Evolutionary conservation across 2,329 filamentous ascomycete genomes (phyloP).

Genomic region (Penicillium sp.): DNA sequence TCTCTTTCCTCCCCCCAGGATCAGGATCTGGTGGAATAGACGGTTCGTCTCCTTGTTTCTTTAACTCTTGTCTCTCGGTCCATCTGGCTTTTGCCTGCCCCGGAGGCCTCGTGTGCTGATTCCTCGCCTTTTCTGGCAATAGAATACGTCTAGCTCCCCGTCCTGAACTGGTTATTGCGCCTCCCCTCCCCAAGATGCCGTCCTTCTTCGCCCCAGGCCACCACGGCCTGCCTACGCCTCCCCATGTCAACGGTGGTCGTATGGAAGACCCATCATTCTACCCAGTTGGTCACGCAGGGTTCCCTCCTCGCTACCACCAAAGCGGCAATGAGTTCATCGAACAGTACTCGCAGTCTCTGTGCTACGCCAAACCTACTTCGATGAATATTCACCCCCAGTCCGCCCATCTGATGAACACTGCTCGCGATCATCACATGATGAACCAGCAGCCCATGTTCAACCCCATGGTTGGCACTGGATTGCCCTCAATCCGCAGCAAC

Average conservation of each 20-base stretch:
- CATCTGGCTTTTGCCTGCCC: slow-evolving; percentile 6
- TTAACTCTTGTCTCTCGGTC: slow-evolving; percentile 5
- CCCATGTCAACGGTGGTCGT: slow-evolving; percentile 40
- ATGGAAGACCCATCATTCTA: slow-evolving; percentile 45
- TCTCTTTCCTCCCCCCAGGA: slow-evolving; percentile 32
- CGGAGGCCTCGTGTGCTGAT: slow-evolving; percentile 24
- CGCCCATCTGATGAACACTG: slow-evolving; percentile 32
- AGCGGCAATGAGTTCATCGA: slow-evolving; percentile 48
- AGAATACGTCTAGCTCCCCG: slow-evolving; percentile 40
- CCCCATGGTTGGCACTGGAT: slow-evolving; percentile 30
- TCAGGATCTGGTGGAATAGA: slow-evolving; percentile 45
- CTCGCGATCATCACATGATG: slow-evolving; percentile 36
- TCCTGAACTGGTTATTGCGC: slow-evolving; percentile 35
- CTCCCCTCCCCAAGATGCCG: slow-evolving; percentile 37
- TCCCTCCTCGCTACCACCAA: slow-evolving; percentile 45
- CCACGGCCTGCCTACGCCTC: slow-evolving; percentile 43
- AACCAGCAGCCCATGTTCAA: slow-evolving; percentile 40
- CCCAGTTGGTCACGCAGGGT: slow-evolving; percentile 39
- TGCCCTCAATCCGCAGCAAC: slow-evolving; percentile 45
- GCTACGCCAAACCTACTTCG: slow-evolving; percentile 40
- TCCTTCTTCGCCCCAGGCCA: slow-evolving; percentile 45
- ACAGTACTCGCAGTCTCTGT: slow-evolving; percentile 46
- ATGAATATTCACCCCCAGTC: slow-evolving; percentile 36
- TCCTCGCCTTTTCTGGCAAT: slow-evolving; percentile 7
- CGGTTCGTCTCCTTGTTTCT: slow-evolving; percentile 35